Base-by-base conservation (phyloP, 2,329 filamentous ascomycete genomes). In the Penicillium sp. region DNA sequence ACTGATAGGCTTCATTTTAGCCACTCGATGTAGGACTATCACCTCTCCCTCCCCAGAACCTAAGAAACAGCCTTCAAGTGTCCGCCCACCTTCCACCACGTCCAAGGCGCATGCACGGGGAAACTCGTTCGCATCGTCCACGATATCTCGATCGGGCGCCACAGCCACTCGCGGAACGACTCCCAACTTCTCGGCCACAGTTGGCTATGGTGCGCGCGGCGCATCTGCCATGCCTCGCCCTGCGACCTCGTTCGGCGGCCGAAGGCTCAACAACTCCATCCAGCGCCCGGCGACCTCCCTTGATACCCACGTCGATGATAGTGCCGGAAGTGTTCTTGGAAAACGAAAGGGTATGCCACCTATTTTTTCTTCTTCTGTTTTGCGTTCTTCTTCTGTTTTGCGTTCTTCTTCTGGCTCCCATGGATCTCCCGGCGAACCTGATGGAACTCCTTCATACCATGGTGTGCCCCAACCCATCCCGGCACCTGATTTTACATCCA, bases 131-230 rank as follows among this genome's bases (percentile, higher is more conserved):
- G 66, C 74, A 11, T 74, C 75, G 4, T 76, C 75, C 0, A 70
- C 72, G 35, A 66, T 72, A 31, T 73, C 74, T 11, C 69, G 75
- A 53, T 69, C 69, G 10, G 69, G 77, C 6, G 75, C 78, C 7
- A 77, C 80, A 27, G 73, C 76, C 19, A 76, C 76, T 33, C 78
- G 80, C 62, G 72, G 76, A 55, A 73, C 77, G 49, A 76, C 77
- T 53, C 80, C 76, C 61, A 80, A 77, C 59, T 86, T 87, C 61
- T 80, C 83, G 14, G 83, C 80, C 59, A 88, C 84, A 65, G 72
- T 86, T 27, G 85, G 86, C 1, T 79, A 81, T 13, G 80, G 78
- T 14, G 64, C 72, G 19, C 81, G 85, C 62, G 78, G 83, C 14
- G 73, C 77, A 6, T 72, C 77, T 58, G 74, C 69, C 35, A 64